Evolutionary conservation across 2,329 filamentous ascomycete species (phyloP).

Genomic region (Aspergillus ruber): DNA sequence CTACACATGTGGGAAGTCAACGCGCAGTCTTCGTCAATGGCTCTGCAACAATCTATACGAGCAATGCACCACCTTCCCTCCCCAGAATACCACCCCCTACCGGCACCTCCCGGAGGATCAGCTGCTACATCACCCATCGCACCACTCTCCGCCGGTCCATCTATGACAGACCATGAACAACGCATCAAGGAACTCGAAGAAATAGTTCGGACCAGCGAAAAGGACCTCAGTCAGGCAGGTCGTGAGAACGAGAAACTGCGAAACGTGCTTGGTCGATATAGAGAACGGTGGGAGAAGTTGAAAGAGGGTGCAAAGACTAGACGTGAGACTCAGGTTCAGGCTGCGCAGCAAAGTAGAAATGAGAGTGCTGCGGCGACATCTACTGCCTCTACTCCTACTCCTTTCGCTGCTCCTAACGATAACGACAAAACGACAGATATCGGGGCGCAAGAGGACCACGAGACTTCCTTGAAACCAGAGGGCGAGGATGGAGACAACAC

Average conservation of each 20-base stretch:
- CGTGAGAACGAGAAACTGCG: slow-evolving; percentile 56
- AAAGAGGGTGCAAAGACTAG: slow-evolving; percentile 55
- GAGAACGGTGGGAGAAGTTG: slow-evolving; percentile 62
- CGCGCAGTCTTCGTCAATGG: slow-evolving; percentile 78
- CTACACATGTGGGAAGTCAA: slow-evolving; percentile 92
- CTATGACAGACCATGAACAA: slow-evolving; percentile 38
- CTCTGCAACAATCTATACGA: slow-evolving; percentile 73
- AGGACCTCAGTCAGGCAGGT: slow-evolving; percentile 58
- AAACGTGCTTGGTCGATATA: slow-evolving; percentile 50
- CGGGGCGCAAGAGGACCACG: not conserved
- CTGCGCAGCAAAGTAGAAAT: slow-evolving; percentile 3
- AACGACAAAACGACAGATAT: not conserved
- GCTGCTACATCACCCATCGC: slow-evolving; percentile 19
- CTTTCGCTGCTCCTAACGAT: not conserved
- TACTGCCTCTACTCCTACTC: not conserved
- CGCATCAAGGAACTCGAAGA: slow-evolving; percentile 63
- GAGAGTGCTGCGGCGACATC: not conserved
- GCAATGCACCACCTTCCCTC: slow-evolving; percentile 38
- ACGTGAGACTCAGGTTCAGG: slow-evolving; percentile 19
- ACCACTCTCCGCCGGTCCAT: slow-evolving; percentile 11
- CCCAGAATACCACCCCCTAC: slow-evolving; percentile 25
- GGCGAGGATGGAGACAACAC: not conserved
- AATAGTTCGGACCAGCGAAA: slow-evolving; percentile 51
- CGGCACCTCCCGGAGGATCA: slow-evolving; percentile 23
- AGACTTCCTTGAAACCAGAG: not conserved